Evolutionary conservation across 2,329 filamentous ascomycete genomes (phyloP), one percentile per base, ranked within the genome.

Genomic region (Gaeumannomyces sp.): DNA sequence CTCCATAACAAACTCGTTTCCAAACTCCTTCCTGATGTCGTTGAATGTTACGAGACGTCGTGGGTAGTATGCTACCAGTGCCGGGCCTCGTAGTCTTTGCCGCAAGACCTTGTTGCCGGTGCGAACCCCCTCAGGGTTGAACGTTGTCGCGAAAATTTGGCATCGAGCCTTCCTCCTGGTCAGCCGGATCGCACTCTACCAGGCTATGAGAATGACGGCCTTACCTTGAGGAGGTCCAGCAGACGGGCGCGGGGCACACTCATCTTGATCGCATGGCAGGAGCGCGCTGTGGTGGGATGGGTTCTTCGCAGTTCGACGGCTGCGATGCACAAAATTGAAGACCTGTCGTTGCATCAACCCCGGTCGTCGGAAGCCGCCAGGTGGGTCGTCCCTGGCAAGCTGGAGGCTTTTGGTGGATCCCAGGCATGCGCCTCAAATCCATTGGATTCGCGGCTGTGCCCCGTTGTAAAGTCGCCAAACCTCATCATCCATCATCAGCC

Each of bases 81-180:
- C 80, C 35, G 93, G 91, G n/a, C 95, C 95, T 73, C 85, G 87
- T 68, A 98, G 82, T 73, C 93, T 88, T 76, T 97, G 91, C 73
- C 93, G 91, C 66, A 99, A 83, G 75, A 99, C 83, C 78, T 95
- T 96, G 80, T 95, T 97, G 73, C 95, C 95, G 70, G 92, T 86
- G 67, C 95, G 91, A 67, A 90, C 77, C 70, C 88, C 82, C 64
- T 92, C 84, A 31, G 95, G 95, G 78, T 99, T 99, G 82, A 88
- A 98, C 64, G 89, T 93, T 62, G 90, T 91, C 73, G 89, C 89
- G 82, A 98, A 99, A 80, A 98, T 86, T 76, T 89, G 87, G 83
- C 92, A 97, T 89, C 93, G 93, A 73, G 86, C 85, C 93, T 97
- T 71, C 11, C 25, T 29, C 22, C 10, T 5, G 60, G 53, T 67